Base-by-base conservation (phyloP, 192 early-diverging fungal species). In the Lobosporangium transversale region DNA sequence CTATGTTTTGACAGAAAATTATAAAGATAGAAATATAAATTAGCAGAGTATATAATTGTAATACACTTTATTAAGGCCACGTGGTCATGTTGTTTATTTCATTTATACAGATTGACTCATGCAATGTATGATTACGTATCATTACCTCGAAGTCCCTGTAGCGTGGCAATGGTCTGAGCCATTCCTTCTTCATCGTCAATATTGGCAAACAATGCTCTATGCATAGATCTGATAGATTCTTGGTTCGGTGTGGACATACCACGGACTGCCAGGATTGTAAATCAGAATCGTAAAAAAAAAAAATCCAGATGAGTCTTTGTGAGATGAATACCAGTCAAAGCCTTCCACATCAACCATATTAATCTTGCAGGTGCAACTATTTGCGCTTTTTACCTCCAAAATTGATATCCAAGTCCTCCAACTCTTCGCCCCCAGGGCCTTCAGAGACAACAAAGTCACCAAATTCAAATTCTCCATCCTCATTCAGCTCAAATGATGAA, bases 101-200 rank as follows among this genome's bases (percentile, higher is more conserved):
- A n/a, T n/a, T n/a, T n/a, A n/a, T n/a, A n/a, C n/a, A n/a, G n/a
- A n/a, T n/a, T n/a, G n/a, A n/a, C n/a, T n/a, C n/a, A n/a, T n/a
- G n/a, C n/a, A n/a, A n/a, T n/a, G n/a, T n/a, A n/a, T n/a, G n/a
- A n/a, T n/a, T n/a, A n/a, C n/a, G n/a, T n/a, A n/a, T n/a, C n/a
- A n/a, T n/a, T 81, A 88, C 86, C 84, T 70, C 84, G 53, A 21
- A 89, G 70, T 17, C 74, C 65, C 65, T 87, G 68, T 4, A 89
- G 58, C 4, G 83, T 67, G 3, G 76, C 68, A 53, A 87, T 62
- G 1, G 84, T 79, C 24, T 80, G 81, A 15, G 83, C 82, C 53
- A 89, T 69, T 3, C 83, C 83, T 45, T 86, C 87, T 18, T 87
- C 84, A 1, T 79, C 79, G 50, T 83, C 81, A 69, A 87, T 81